A percentile compares a stretch with the other conserved stretches of the same genome.
These are phyloP conservation scores for Talaromyces trachyspermus DNA, from an alignment of 495 filamentous ascomycete species.

Conservation along the genomic window DNA sequence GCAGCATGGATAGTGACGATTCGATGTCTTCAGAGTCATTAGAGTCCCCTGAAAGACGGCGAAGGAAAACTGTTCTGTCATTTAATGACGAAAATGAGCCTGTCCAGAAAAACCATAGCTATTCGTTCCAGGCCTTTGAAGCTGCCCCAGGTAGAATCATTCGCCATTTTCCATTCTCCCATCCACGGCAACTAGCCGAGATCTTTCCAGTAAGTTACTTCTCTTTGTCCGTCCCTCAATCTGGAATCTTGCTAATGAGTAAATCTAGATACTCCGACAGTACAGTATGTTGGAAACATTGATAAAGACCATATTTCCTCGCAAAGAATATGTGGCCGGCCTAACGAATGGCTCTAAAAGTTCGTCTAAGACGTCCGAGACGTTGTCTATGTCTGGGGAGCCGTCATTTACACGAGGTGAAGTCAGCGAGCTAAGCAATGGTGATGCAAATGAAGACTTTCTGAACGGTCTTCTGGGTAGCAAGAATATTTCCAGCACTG, in stretches of 20 bases:
- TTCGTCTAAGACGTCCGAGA: neutral
- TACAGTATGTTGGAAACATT: constrained; percentile 62
- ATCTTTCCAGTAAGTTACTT: constrained; percentile 53
- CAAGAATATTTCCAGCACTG: neutral
- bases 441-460: constrained; percentile 30
- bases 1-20: constrained; percentile 15
- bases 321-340: constrained; percentile 7
- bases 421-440: constrained; percentile 31
- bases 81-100: constrained; percentile 33
- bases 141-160: constrained; percentile 61
- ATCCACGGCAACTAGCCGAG: constrained; percentile 74
- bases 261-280: constrained; percentile 53
- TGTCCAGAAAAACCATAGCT: constrained; percentile 48
- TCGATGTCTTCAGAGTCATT: constrained; percentile 6
- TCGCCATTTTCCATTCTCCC: constrained; percentile 70
- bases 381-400: neutral
- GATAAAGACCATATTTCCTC: constrained; percentile 52
- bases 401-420: neutral
- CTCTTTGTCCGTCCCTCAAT: neutral
- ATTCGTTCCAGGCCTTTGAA: constrained; percentile 65
- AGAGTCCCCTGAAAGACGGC: constrained; percentile 25
- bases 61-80: constrained; percentile 24
- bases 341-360: neutral
- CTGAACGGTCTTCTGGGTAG: constrained; percentile 23
- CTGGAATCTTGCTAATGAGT: neutral